phyloP scores from a whole-genome alignment of 306 rosid genomes.

The Glycine latifolia region DNA sequence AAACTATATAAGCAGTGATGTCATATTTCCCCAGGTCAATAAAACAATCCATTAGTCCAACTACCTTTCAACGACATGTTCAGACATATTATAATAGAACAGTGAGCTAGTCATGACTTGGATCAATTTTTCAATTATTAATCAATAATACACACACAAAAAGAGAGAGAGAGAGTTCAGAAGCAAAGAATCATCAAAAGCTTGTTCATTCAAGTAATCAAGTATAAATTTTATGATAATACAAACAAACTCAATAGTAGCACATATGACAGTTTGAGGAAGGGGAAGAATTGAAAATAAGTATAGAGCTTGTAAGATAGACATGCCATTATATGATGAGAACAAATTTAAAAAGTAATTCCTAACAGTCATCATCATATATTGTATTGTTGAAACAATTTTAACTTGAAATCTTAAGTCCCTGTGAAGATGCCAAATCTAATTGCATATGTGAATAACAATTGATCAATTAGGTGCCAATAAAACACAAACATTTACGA shows the following conservation, averaged over 20 bases:
- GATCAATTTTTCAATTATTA: background rate
- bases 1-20: too few relatives aligned
- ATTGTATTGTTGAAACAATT: slow-evolving; percentile 28
- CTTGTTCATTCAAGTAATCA: background rate
- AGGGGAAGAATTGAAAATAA: background rate
- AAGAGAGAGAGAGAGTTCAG: background rate
- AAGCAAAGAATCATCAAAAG: background rate
- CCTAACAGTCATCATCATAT: slow-evolving; percentile 1
- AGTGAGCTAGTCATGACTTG: background rate
- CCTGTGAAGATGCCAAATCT: slow-evolving; percentile 3
- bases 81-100: too few relatives aligned
- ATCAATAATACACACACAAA: background rate
- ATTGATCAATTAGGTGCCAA: too few relatives aligned
- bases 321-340: background rate
- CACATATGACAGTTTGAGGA: background rate
- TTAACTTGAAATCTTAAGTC: background rate
- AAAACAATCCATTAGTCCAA: too few relatives aligned
- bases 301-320: background rate
- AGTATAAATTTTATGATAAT: background rate
- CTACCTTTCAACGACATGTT: too few relatives aligned
- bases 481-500: slow-evolving; percentile 15
- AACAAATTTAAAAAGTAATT: background rate
- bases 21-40: too few relatives aligned
- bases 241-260: background rate
- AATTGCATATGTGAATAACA: too few relatives aligned